Conservation (phyloP, 2,329 filamentous ascomycete species). For the Nemania sp. region DNA sequence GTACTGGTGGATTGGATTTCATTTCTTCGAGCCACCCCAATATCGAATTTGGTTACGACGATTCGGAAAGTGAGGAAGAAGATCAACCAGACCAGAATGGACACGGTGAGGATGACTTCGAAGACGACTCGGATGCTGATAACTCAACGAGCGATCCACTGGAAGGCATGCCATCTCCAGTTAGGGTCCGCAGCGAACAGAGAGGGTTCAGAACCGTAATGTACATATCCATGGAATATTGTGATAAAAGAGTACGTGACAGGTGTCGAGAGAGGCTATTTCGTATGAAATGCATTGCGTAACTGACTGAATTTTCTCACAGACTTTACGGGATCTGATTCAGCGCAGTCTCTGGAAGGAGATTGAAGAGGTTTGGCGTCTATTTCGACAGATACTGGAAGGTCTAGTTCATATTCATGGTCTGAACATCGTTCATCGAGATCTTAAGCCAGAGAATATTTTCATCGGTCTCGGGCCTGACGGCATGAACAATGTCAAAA, state of each 20-base stretch:
- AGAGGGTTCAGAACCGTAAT: slow-evolving; percentile 71
- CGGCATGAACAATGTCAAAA: slow-evolving; percentile 84
- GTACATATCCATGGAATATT: slow-evolving; percentile 99
- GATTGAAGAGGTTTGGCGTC: slow-evolving; percentile 79
- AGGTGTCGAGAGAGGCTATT: neutral
- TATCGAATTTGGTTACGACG: slow-evolving; percentile 76
- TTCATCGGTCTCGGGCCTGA: slow-evolving; percentile 76
- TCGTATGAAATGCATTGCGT: neutral
- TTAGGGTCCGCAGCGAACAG: slow-evolving; percentile 43
- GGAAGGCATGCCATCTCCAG: slow-evolving; percentile 30
- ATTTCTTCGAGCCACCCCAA: slow-evolving; percentile 83
- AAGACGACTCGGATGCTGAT: slow-evolving; percentile 49
- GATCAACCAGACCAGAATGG: slow-evolving; percentile 37
- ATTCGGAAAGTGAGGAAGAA: slow-evolving; percentile 50
- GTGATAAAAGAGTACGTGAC: slow-evolving; percentile 74
- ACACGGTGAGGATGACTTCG: slow-evolving; percentile 27
- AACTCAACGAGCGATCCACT: slow-evolving; percentile 24
- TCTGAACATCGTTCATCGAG: slow-evolving; percentile 89
- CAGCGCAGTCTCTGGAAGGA: slow-evolving; percentile 73
- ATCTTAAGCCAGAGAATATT: slow-evolving; percentile 95
- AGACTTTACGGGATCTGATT: slow-evolving; percentile 88
- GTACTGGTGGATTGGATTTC: slow-evolving; percentile 84
- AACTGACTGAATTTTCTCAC: neutral
- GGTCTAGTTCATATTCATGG: slow-evolving; percentile 88
- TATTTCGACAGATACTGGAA: slow-evolving; percentile 89